Percentiles rank a stretch among this genome's conserved stretches.
Conservation (phyloP, 768 basidiomycete genomes). For the Coprinopsis strossmayeri region DNA sequence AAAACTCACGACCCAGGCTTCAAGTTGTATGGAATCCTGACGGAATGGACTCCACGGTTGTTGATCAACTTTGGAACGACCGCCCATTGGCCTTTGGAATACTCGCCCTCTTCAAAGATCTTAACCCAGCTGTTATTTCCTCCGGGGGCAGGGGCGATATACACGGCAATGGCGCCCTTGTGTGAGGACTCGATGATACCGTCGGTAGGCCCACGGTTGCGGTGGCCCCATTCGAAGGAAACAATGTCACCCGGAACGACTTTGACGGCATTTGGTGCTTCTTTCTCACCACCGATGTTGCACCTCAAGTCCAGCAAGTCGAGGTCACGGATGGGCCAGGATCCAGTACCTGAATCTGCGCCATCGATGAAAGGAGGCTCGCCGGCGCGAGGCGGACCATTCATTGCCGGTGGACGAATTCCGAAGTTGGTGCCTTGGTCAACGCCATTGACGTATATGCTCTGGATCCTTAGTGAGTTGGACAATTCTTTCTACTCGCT, state of each 20-base stretch:
- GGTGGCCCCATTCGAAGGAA: slow-evolving; percentile 31
- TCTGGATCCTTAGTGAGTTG: not conserved
- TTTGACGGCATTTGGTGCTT: slow-evolving; percentile 16
- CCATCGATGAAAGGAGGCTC: slow-evolving; percentile 12
- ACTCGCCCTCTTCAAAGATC: slow-evolving; percentile 23
- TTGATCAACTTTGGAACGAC: slow-evolving; percentile 25
- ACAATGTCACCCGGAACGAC: slow-evolving; percentile 27
- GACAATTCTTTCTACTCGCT: not conserved
- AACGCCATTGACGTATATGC: slow-evolving; percentile 30
- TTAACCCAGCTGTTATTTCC: slow-evolving; percentile 24
- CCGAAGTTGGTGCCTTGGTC: slow-evolving; percentile 22
- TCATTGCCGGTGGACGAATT: slow-evolving; percentile 11
- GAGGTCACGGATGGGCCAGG: slow-evolving; percentile 16
- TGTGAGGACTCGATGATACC: slow-evolving; percentile 30
- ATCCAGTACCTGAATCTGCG: slow-evolving; percentile 9
- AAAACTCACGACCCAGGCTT: slow-evolving; percentile 9
- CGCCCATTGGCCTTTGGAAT: slow-evolving; percentile 22
- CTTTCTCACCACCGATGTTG: slow-evolving; percentile 10
- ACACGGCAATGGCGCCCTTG: slow-evolving; percentile 28
- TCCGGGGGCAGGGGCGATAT: slow-evolving; percentile 24
- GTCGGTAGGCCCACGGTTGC: slow-evolving; percentile 15
- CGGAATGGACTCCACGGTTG: slow-evolving; percentile 25
- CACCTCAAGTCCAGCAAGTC: slow-evolving; percentile 25
- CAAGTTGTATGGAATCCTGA: slow-evolving; percentile 16
- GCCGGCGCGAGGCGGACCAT: slow-evolving; percentile 8